phyloP scores from a whole-genome alignment of 106 monocot species.

The Cymbidium sinense region DNA sequence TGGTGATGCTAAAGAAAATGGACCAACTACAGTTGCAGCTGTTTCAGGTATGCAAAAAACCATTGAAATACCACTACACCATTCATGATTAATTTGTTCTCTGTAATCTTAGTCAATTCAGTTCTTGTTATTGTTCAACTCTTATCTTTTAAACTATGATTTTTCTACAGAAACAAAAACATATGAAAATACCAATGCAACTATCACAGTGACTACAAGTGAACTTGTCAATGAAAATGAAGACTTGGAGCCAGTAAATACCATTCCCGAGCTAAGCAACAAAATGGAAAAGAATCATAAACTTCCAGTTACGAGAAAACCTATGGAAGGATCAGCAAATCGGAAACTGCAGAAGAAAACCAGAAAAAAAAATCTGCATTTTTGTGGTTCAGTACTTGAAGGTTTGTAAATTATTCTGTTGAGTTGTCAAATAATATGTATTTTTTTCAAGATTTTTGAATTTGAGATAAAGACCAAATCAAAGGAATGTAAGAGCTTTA shows the following conservation, averaged over 20 bases:
- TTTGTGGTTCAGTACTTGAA: no score
- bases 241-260: background rate
- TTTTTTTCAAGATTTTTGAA: no score
- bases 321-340: background rate
- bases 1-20: slow-evolving; percentile 30
- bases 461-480: no score
- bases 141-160: background rate
- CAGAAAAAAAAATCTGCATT: slow-evolving; percentile 3
- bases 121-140: background rate
- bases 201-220: slow-evolving; percentile 18
- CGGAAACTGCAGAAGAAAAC: no score
- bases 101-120: background rate
- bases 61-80: background rate
- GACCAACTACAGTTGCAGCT: background rate
- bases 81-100: no score
- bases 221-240: slow-evolving; percentile 8
- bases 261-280: background rate
- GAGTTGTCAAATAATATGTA: no score
- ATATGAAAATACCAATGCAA: slow-evolving; percentile 5
- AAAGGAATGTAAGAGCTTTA: no score
- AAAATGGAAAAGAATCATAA: slow-evolving; percentile 8
- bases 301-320: background rate
- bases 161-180: slow-evolving; percentile 13
- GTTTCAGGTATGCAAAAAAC: slow-evolving; percentile 26
- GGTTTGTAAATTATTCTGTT: no score